phyloP scores from a whole-genome alignment of 2,329 filamentous ascomycete genomes.

The Penicillium expansum region DNA sequence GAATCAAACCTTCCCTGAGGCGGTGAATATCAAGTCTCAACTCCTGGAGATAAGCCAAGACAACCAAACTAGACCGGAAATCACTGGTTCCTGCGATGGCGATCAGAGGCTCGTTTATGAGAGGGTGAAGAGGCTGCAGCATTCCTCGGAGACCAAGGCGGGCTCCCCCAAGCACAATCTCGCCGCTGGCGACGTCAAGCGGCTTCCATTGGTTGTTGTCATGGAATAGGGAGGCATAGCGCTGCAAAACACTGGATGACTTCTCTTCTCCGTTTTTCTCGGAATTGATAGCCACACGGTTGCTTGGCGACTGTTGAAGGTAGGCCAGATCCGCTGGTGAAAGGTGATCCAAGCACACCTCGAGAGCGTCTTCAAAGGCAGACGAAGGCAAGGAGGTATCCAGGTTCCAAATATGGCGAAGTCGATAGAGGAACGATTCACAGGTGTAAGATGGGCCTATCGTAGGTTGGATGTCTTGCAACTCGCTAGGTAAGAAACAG shows the following conservation, averaged over 20 bases:
- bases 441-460: slow-evolving; percentile 37
- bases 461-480: slow-evolving; percentile 13
- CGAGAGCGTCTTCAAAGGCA: slow-evolving; percentile 20
- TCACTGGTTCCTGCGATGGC: slow-evolving; percentile 26
- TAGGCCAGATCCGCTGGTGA: slow-evolving; percentile 34
- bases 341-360: slow-evolving; percentile 40
- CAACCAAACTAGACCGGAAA: slow-evolving; percentile 23
- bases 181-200: slow-evolving; percentile 20
- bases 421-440: slow-evolving; percentile 41
- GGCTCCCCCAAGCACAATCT: slow-evolving; percentile 26
- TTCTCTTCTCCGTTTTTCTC: slow-evolving; percentile 7
- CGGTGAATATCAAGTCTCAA: slow-evolving; percentile 37
- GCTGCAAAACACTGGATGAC: slow-evolving; percentile 25
- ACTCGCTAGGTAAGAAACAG: slow-evolving; percentile 58
- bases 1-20: slow-evolving; percentile 34
- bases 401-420: slow-evolving; percentile 36
- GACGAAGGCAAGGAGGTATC: slow-evolving; percentile 12
- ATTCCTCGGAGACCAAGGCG: slow-evolving; percentile 26
- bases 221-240: slow-evolving; percentile 33
- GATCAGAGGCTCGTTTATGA: slow-evolving; percentile 41
- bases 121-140: slow-evolving; percentile 38
- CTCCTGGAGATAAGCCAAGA: slow-evolving; percentile 38
- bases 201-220: slow-evolving; percentile 33
- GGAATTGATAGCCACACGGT: slow-evolving; percentile 20
- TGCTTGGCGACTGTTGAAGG: slow-evolving; percentile 31